Evolutionary conservation across 225 moss, liverwort and hornwort species (phyloP).

Genomic region (Sphagnum contortum): DNA sequence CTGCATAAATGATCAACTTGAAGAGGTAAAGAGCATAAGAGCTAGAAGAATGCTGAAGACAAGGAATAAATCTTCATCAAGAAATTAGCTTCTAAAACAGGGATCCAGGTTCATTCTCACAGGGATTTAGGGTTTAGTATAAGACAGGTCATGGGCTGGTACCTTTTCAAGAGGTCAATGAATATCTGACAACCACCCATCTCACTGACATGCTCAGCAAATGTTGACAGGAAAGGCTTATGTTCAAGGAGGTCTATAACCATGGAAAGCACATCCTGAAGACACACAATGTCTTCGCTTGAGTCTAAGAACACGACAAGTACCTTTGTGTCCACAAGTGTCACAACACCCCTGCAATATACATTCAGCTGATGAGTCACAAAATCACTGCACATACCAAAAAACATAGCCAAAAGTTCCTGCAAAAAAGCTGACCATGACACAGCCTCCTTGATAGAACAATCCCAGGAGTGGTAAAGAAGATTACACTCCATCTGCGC

Average conservation of each 20-base stretch:
- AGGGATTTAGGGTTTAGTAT: no score
- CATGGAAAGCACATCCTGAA: conserved; percentile 32
- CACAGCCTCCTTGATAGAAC: not conserved
- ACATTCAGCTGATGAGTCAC: not conserved
- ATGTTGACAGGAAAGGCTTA: conserved; percentile 16
- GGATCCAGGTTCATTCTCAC: no score
- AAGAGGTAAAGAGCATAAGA: no score
- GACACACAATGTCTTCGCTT: conserved; percentile 26
- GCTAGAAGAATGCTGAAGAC: no score
- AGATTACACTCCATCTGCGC: no score
- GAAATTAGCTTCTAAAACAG: no score
- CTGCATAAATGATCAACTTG: no score
- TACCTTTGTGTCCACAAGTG: conserved; percentile 22
- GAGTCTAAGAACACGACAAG: conserved; percentile 23
- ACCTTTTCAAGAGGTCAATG: conserved; percentile 24
- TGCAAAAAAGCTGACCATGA: not conserved
- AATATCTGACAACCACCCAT: conserved; percentile 29
- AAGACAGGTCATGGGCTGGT: no score
- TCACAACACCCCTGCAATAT: conserved; percentile 17
- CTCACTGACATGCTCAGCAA: conserved; percentile 28
- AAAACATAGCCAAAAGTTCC: no score
- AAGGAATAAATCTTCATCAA: no score
- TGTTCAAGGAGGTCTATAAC: conserved; percentile 14
- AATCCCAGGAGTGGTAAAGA: no score
- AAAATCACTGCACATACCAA: no score